Conservation (phyloP, 2,329 filamentous ascomycete species). For the Fusarium caatingaense region DNA sequence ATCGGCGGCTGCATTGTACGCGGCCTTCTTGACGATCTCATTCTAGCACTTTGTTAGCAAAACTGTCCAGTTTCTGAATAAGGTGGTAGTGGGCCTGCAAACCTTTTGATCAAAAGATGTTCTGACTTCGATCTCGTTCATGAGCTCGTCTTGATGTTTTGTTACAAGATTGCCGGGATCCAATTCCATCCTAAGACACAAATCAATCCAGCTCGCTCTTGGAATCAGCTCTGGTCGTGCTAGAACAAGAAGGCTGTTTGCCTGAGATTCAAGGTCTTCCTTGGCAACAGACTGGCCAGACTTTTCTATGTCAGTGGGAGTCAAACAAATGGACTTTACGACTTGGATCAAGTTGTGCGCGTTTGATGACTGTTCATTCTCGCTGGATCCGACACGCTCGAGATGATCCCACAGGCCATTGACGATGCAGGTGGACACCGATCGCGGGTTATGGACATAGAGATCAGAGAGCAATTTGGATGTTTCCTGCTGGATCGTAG, state of each 20-base stretch:
- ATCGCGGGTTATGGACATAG: constrained; percentile 69
- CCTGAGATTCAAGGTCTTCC: constrained; percentile 71
- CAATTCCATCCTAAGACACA: constrained; percentile 80
- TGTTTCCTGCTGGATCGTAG: constrained; percentile 72
- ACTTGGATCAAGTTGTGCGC: constrained; percentile 71
- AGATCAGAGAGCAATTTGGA: constrained; percentile 70
- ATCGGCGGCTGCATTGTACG: constrained; percentile 87
- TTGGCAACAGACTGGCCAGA: constrained; percentile 57
- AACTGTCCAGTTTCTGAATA: not conserved
- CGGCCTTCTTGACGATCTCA: constrained; percentile 69
- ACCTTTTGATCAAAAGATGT: constrained; percentile 66
- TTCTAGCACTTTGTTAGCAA: constrained; percentile 42
- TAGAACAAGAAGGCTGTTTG: constrained; percentile 81
- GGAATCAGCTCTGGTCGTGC: constrained; percentile 83
- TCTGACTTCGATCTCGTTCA: constrained; percentile 72
- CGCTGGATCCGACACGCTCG: constrained; percentile 71
- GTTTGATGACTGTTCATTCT: constrained; percentile 81
- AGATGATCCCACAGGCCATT: constrained; percentile 85
- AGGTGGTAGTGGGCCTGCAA: constrained; percentile 39
- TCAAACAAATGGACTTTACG: constrained; percentile 72
- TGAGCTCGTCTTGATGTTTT: constrained; percentile 70
- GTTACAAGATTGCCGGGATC: constrained; percentile 85
- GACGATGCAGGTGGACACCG: constrained; percentile 72
- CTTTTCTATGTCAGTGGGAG: constrained; percentile 61
- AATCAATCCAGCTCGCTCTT: constrained; percentile 85